Evolutionary conservation across 2,329 filamentous ascomycete genomes (phyloP), one percentile per base, ranked within the genome.

Genomic region (Tolypocladium nubicola): DNA sequence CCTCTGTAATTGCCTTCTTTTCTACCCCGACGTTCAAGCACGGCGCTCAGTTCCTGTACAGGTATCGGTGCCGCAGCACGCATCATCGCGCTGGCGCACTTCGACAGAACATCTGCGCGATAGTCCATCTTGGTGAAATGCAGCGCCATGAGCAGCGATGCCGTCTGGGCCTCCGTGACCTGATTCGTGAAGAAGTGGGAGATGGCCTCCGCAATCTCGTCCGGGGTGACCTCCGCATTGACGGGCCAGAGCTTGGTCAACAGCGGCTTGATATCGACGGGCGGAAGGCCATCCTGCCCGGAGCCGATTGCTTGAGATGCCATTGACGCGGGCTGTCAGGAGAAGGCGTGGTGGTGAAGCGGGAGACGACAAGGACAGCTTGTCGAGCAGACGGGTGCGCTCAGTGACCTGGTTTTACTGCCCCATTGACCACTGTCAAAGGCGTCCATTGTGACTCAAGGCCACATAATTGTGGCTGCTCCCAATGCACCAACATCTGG

Each of bases 41-140:
- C 79, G 33, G 79, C 73, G 21, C 74, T 75, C 58, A 97, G 78
- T 47, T 78, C 76, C 7, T 79, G 66, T 41, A 81, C 77, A 60
- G 96, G 88, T 58, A 96, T 84, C 52, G 79, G 79, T 13, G 85
- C 84, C 1, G 91, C 89, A 26, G 89, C 91, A 57, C 83, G 80
- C 62, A 91, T 83, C 93, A 99, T 97, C 56, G 85, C 85, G 52
- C 81, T 77, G 5, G 93, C 92, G 64, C 90, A 93, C 75, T 87
- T 86, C 57, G 90, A 89, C 63, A 99, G 83, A 45, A 99, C 89
- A 67, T 94, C 89, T 33, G 92, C 84, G 62, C 87, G 83, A 62
- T 88, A 83, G 71, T 97, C 94, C 71, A 90, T 83, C 58, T 86
- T 85, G 1, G 91, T 96, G 64, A 96, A 97, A 75, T 97, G 93